Conservation (phyloP, 805 yeast species). For the Wickerhamomyces chambardii region DNA sequence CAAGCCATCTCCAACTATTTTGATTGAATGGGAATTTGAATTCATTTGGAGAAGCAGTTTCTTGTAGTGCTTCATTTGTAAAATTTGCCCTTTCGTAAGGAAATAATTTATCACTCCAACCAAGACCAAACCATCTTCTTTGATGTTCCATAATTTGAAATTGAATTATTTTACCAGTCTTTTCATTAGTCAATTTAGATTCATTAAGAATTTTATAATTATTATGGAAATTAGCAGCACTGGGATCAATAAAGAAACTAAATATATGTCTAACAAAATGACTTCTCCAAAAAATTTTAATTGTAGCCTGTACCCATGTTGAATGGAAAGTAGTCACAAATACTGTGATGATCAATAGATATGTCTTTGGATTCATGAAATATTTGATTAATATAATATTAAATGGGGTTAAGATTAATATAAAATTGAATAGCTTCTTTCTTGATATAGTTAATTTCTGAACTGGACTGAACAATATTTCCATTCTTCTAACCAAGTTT, state of each 20-base stretch:
- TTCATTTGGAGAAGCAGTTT: conserved; percentile 19
- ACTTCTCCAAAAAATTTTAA: conserved; percentile 38
- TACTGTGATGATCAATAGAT: conserved; percentile 25
- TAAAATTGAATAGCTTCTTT: conserved; percentile 20
- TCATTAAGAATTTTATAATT: conserved; percentile 28
- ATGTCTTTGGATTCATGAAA: conserved; percentile 25
- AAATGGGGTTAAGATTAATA: conserved; percentile 29
- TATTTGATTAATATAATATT: conserved; percentile 24
- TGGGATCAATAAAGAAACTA: conserved; percentile 29
- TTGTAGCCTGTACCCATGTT: conserved; percentile 33
- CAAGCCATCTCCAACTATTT: conserved; percentile 52
- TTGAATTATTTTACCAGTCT: conserved; percentile 35
- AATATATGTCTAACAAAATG: conserved; percentile 28
- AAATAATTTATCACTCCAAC: conserved; percentile 42
- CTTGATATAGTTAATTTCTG: conserved; percentile 18
- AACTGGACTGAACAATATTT: conserved; percentile 17
- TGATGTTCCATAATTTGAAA: conserved; percentile 49
- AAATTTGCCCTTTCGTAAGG: conserved; percentile 44
- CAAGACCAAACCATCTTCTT: conserved; percentile 53
- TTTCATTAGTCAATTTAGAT: conserved; percentile 28
- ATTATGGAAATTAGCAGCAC: conserved; percentile 6
- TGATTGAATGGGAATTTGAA: conserved; percentile 38
- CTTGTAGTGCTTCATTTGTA: conserved; percentile 30
- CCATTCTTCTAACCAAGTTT: conserved; percentile 32
- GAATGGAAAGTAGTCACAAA: conserved; percentile 32